A percentile compares a stretch with the other conserved stretches of the same genome.
Evolutionary conservation across 371 early-diverging fungal species (phyloP).

Genomic region (Capillidium heterosporum): DNA sequence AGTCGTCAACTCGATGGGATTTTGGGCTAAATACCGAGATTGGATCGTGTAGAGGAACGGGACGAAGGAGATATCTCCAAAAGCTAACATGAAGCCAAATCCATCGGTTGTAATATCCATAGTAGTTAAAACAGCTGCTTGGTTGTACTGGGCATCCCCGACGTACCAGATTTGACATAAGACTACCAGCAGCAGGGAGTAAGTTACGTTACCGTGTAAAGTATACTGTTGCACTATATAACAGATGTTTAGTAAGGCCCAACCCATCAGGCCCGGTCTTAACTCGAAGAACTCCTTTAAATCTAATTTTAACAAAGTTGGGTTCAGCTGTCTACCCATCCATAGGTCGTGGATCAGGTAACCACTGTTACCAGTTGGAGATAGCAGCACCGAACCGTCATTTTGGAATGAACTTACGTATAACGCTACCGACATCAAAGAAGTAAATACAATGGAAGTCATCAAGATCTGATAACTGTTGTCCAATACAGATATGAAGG

Average conservation of each 20-base stretch:
- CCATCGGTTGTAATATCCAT: slow-evolving; percentile 91
- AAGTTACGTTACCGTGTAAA: slow-evolving; percentile 35
- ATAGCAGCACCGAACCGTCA: slow-evolving; percentile 27
- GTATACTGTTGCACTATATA: slow-evolving; percentile 60
- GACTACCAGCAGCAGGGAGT: slow-evolving; percentile 54
- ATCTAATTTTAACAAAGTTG: slow-evolving; percentile 64
- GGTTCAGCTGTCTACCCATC: slow-evolving; percentile 75
- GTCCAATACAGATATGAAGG: slow-evolving; percentile 54
- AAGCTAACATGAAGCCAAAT: slow-evolving; percentile 83
- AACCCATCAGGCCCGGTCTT: slow-evolving; percentile 72
- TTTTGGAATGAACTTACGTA: slow-evolving; percentile 51
- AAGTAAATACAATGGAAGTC: slow-evolving; percentile 43
- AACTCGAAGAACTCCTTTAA: slow-evolving; percentile 85
- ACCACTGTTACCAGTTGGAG: slow-evolving; percentile 81
- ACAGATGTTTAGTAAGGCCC: slow-evolving; percentile 54
- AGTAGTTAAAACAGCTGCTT: slow-evolving; percentile 64
- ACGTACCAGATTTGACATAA: slow-evolving; percentile 68
- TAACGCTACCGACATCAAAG: slow-evolving; percentile 36
- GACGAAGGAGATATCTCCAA: slow-evolving; percentile 79
- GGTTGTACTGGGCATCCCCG: slow-evolving; percentile 64
- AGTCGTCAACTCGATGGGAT: slow-evolving; percentile 31
- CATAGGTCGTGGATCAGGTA: slow-evolving; percentile 74
- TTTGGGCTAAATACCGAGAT: slow-evolving; percentile 61
- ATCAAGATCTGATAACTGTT: slow-evolving; percentile 48
- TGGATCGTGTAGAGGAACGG: slow-evolving; percentile 79